These are phyloP conservation scores for Sclerotinia trifoliorum DNA, from an alignment of 2,329 filamentous ascomycete genomes.

Conservation along the genomic window DNA sequence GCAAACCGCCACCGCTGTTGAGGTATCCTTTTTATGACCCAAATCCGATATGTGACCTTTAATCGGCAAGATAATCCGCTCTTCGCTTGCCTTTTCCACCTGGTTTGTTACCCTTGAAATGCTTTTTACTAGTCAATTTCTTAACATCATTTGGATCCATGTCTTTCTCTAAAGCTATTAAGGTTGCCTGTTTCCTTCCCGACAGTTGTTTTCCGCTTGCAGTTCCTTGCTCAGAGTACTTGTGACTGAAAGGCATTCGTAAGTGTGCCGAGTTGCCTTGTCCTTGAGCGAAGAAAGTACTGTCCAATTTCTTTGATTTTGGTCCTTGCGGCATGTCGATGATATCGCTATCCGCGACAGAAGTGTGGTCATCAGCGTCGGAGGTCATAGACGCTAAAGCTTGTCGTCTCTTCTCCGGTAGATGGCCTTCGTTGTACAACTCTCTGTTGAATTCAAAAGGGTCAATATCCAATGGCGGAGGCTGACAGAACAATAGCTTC, in stretches of 20 bases:
- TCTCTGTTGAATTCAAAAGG: slow-evolving; percentile 79
- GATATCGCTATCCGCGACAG: slow-evolving; percentile 50
- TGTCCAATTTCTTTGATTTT: slow-evolving; percentile 78
- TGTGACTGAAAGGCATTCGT: slow-evolving; percentile 81
- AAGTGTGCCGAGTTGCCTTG: slow-evolving; percentile 64
- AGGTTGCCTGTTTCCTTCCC: slow-evolving; percentile 76
- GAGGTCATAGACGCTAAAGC: slow-evolving; percentile 51
- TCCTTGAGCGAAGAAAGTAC: slow-evolving; percentile 77
- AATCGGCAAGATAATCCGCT: slow-evolving; percentile 42
- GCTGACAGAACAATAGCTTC: slow-evolving; percentile 88
- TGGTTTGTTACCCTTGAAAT: slow-evolving; percentile 78
- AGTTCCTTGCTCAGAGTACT: slow-evolving; percentile 79
- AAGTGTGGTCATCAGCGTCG: slow-evolving; percentile 41
- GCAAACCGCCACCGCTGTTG: slow-evolving; percentile 15
- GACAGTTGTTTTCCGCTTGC: slow-evolving; percentile 66
- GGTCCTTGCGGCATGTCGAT: slow-evolving; percentile 57
- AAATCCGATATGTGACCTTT: slow-evolving; percentile 22
- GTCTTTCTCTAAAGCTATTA: slow-evolving; percentile 81
- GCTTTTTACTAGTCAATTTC: slow-evolving; percentile 75
- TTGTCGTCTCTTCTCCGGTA: slow-evolving; percentile 77
- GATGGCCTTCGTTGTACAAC: slow-evolving; percentile 78
- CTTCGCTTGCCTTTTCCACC: slow-evolving; percentile 48
- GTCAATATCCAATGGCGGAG: slow-evolving; percentile 74
- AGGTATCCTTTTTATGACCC: slow-evolving; percentile 23
- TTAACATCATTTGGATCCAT: slow-evolving; percentile 77